phyloP scores from a whole-genome alignment of 2,329 filamentous ascomycete species.

The Geosmithia flava region DNA sequence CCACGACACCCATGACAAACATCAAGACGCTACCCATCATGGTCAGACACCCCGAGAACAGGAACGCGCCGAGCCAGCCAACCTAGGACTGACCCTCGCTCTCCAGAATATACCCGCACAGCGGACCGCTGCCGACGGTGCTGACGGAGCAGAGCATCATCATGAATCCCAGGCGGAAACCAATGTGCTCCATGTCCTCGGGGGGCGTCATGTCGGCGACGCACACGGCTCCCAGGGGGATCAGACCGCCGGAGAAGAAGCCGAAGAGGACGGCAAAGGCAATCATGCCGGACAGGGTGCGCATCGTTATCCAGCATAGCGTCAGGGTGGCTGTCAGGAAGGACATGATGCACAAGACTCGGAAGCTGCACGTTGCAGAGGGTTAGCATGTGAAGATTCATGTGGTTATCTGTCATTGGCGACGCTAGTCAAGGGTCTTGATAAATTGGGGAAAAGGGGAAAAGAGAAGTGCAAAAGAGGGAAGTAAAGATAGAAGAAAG shows the following conservation, averaged over 20 bases:
- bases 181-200: conserved; percentile 13
- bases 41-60: conserved; percentile 6
- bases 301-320: conserved; percentile 16
- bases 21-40: conserved; percentile 5
- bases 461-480: background rate
- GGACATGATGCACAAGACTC: conserved; percentile 18
- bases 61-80: conserved; percentile 5
- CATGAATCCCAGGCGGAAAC: conserved; percentile 17
- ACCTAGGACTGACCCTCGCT: conserved; percentile 1
- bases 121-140: conserved; percentile 11
- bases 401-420: background rate
- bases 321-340: conserved; percentile 12
- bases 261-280: conserved; percentile 14
- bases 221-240: conserved; percentile 19
- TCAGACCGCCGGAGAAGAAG: conserved; percentile 16
- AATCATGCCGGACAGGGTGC: conserved; percentile 6
- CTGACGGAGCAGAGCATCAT: conserved; percentile 16
- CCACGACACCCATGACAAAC: background rate
- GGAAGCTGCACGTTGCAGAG: conserved; percentile 16
- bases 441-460: too few relatives aligned
- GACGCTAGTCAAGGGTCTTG: too few relatives aligned
- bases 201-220: conserved; percentile 14
- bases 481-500: background rate
- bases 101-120: conserved; percentile 8
- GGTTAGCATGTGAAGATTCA: background rate